Conservation (phyloP, 495 filamentous ascomycete genomes). For the Aspergillus wentii region DNA sequence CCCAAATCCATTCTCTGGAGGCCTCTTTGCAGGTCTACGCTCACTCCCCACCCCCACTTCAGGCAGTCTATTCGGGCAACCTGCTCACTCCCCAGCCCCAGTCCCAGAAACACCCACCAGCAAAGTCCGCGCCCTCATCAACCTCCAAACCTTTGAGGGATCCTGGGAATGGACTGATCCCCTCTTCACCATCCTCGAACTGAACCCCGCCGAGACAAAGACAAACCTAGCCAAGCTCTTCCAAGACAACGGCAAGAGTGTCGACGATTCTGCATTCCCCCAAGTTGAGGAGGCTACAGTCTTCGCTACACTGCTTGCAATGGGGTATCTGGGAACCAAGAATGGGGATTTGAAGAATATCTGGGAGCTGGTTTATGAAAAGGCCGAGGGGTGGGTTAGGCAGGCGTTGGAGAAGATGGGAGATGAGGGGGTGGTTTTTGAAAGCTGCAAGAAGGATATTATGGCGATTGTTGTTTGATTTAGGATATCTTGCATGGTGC, state of each 20-base stretch:
- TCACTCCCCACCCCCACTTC: not conserved
- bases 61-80: not conserved
- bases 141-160: constrained; percentile 8
- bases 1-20: too few species aligned
- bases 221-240: not conserved
- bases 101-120: too few species aligned
- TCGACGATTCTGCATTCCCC: not conserved
- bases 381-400: constrained; percentile 27
- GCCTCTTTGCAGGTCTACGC: not conserved
- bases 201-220: constrained; percentile 1
- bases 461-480: not conserved
- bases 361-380: constrained; percentile 49
- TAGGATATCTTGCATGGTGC: too few species aligned
- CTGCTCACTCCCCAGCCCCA: too few species aligned
- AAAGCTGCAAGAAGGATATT: not conserved
- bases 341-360: constrained; percentile 32
- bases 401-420: not conserved
- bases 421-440: not conserved
- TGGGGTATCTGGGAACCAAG: constrained; percentile 43
- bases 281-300: not conserved
- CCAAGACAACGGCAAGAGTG: constrained; percentile 1
- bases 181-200: constrained; percentile 2
- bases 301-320: constrained; percentile 44
- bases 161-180: constrained; percentile 7
- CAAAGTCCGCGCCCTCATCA: constrained; percentile 5